These are phyloP conservation scores for Magnusiomyces sp. DNA, from an alignment of 1,139 yeast genomes.

Conservation along the genomic window DNA sequence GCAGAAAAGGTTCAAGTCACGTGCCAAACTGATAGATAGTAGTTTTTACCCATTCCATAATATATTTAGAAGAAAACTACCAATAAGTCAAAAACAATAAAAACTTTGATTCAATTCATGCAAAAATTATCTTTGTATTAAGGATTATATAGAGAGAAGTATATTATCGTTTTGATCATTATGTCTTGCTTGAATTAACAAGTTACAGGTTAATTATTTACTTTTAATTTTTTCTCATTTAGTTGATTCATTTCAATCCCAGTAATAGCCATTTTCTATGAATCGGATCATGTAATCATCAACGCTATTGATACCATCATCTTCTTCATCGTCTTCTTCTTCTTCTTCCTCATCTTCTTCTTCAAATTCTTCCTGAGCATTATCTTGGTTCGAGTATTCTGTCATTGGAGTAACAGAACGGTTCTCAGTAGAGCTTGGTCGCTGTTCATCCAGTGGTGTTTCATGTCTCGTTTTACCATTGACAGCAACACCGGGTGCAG, in stretches of 20 bases:
- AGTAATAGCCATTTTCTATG: conserved; percentile 72
- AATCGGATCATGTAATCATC: conserved; percentile 95
- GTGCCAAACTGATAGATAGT: too few species aligned
- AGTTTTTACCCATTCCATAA: too few species aligned
- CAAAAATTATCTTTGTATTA: too few species aligned
- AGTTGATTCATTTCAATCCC: conserved; percentile 12
- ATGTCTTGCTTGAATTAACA: not conserved
- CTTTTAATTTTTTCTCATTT: not conserved
- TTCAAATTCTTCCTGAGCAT: conserved; percentile 13
- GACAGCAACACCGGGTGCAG: too few species aligned
- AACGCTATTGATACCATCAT: conserved; percentile 76
- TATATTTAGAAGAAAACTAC: too few species aligned
- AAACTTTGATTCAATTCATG: too few species aligned
- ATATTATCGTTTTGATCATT: not conserved
- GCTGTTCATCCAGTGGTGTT: too few species aligned
- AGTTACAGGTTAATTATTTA: not conserved
- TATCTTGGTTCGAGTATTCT: too few species aligned
- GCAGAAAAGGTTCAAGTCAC: too few species aligned
- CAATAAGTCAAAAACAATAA: too few species aligned
- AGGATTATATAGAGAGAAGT: too few species aligned
- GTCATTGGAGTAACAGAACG: not conserved
- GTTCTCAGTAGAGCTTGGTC: not conserved
- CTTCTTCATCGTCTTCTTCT: conserved; percentile 46
- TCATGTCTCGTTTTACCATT: too few species aligned
- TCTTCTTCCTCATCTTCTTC: conserved; percentile 26